phyloP scores from a whole-genome alignment of 2,329 filamentous ascomycete species.

The Aspergillus sp. region DNA sequence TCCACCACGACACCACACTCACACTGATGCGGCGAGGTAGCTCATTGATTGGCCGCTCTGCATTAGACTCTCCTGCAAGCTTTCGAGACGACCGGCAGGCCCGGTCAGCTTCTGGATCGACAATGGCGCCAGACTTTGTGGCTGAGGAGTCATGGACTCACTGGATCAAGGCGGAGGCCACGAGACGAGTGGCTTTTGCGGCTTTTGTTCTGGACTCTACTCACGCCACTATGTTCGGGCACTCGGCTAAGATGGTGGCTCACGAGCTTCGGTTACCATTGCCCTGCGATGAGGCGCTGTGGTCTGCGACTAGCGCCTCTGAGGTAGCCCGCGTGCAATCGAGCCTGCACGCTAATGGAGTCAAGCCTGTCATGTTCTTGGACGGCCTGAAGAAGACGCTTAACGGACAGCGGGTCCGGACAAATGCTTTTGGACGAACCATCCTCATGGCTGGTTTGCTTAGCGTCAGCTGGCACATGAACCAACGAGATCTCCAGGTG shows the following conservation, averaged over 20 bases:
- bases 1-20: slow-evolving; percentile 93
- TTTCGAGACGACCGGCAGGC: slow-evolving; percentile 61
- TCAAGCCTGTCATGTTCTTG: slow-evolving; percentile 83
- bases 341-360: slow-evolving; percentile 74
- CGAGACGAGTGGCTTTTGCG: slow-evolving; percentile 83
- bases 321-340: slow-evolving; percentile 85
- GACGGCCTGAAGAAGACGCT: slow-evolving; percentile 89
- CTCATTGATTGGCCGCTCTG: slow-evolving; percentile 82
- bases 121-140: slow-evolving; percentile 59
- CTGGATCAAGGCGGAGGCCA: slow-evolving; percentile 94
- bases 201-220: slow-evolving; percentile 95
- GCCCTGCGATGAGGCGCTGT: slow-evolving; percentile 89
- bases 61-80: slow-evolving; percentile 80
- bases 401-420: slow-evolving; percentile 80
- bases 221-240: slow-evolving; percentile 96
- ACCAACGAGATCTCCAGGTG: slow-evolving; percentile 90
- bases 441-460: slow-evolving; percentile 92
- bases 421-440: slow-evolving; percentile 89
- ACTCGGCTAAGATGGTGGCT: slow-evolving; percentile 94
- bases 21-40: slow-evolving; percentile 93
- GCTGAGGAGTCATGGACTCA: slow-evolving; percentile 92
- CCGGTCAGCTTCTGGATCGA: slow-evolving; percentile 39
- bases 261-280: slow-evolving; percentile 90
- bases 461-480: slow-evolving; percentile 97
- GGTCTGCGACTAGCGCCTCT: slow-evolving; percentile 83